Evolutionary conservation across 495 filamentous ascomycete species (phyloP).

Genomic region (Lasiosphaeria ovina): DNA sequence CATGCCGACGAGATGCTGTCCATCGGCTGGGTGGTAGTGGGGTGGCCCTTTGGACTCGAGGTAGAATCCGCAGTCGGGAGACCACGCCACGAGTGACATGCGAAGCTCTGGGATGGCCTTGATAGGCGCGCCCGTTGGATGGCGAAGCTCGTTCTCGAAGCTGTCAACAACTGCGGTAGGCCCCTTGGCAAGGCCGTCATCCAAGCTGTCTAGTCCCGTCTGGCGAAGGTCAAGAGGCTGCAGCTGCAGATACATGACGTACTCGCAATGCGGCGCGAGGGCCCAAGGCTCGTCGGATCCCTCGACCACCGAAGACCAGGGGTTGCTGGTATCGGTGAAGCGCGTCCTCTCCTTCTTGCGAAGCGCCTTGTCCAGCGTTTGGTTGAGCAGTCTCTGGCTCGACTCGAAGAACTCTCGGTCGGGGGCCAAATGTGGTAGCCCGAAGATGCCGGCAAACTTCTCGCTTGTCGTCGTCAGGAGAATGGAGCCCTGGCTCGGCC

Average conservation of each 20-base stretch:
- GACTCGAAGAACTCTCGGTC: slow-evolving; percentile 63
- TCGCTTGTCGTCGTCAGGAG: slow-evolving; percentile 85
- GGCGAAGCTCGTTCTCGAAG: slow-evolving; percentile 82
- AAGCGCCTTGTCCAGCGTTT: slow-evolving; percentile 66
- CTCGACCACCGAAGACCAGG: slow-evolving; percentile 60
- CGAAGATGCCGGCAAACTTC: slow-evolving; percentile 87
- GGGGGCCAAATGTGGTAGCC: slow-evolving; percentile 77
- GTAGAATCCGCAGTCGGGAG: slow-evolving; percentile 88
- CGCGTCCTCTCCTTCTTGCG: slow-evolving; percentile 54
- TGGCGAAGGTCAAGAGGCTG: slow-evolving; percentile 53
- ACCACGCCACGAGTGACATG: slow-evolving; percentile 86
- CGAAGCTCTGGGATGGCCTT: slow-evolving; percentile 64
- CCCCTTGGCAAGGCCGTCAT: slow-evolving; percentile 10
- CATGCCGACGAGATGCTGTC: slow-evolving; percentile 67
- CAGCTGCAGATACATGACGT: slow-evolving; percentile 82
- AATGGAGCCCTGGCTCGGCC: slow-evolving; percentile 69
- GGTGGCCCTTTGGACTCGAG: slow-evolving; percentile 86
- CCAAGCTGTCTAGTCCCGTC: slow-evolving; percentile 9
- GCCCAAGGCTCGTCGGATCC: slow-evolving; percentile 56
- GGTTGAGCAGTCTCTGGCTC: slow-evolving; percentile 65
- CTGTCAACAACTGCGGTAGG: slow-evolving; percentile 52
- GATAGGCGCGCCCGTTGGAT: slow-evolving; percentile 76
- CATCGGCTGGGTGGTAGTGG: slow-evolving; percentile 61
- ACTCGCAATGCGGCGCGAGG: slow-evolving; percentile 77
- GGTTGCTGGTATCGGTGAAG: slow-evolving; percentile 47